These are phyloP conservation scores for Fusarium bulbicola DNA, from an alignment of 2,329 filamentous ascomycete genomes.

Conservation along the genomic window DNA sequence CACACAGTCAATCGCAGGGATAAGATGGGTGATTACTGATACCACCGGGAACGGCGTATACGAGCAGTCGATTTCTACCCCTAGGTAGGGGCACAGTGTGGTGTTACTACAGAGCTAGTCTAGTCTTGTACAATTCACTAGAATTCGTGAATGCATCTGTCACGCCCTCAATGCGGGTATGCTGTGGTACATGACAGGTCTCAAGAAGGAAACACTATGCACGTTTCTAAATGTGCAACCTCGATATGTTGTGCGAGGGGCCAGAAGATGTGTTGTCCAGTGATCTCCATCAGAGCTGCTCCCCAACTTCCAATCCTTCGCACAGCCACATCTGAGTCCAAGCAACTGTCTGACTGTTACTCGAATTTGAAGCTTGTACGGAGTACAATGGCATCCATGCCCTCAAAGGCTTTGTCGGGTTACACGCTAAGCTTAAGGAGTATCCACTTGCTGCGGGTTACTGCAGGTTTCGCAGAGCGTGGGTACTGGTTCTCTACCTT, in stretches of 20 bases:
- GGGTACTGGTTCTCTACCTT: not conserved
- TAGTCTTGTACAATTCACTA: not conserved
- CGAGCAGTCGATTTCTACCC: not conserved
- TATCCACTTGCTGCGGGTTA: not conserved
- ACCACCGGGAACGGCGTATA: no score
- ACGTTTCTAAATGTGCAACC: not conserved
- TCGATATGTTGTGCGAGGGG: not conserved
- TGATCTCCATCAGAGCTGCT: not conserved
- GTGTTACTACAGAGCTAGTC: not conserved
- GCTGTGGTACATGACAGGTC: not conserved
- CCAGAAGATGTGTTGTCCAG: not conserved
- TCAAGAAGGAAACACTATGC: not conserved
- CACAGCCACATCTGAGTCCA: not conserved
- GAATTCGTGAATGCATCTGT: not conserved
- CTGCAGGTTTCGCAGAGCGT: not conserved
- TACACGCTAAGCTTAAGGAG: not conserved
- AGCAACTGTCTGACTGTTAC: not conserved
- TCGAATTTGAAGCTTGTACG: not conserved
- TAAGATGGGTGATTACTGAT: not conserved
- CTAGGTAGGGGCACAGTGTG: not conserved
- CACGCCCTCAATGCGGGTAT: not conserved
- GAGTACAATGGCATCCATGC: not conserved
- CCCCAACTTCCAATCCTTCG: not conserved
- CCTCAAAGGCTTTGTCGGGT: not conserved
- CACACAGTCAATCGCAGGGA: no score